These are phyloP conservation scores for Penicillium nordicum DNA, from an alignment of 2,329 filamentous ascomycete species.

Conservation along the genomic window DNA sequence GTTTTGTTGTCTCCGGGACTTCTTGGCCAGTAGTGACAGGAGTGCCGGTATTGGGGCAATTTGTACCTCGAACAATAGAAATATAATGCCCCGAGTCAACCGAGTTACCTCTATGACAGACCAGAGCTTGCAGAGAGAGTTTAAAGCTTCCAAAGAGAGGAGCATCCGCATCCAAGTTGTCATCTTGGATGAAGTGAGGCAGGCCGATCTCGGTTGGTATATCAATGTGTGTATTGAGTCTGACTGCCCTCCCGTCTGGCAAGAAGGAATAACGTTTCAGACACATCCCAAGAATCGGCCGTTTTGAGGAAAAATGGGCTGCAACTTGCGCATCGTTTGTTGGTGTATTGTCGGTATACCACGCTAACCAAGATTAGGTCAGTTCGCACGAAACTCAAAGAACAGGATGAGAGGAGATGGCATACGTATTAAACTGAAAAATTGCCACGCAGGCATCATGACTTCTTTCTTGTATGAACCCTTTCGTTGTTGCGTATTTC, in stretches of 20 bases:
- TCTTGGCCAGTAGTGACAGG: slow-evolving; percentile 27
- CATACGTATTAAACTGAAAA: slow-evolving; percentile 88
- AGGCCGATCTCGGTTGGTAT: slow-evolving; percentile 81
- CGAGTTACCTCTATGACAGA: slow-evolving; percentile 85
- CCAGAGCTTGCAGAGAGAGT: slow-evolving; percentile 81
- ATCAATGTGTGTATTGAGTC: slow-evolving; percentile 80
- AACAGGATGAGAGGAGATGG: slow-evolving; percentile 17
- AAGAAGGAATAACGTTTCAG: slow-evolving; percentile 84
- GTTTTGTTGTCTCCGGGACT: slow-evolving; percentile 62
- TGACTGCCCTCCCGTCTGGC: slow-evolving; percentile 62
- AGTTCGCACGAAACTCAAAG: slow-evolving; percentile 26
- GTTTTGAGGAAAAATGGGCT: slow-evolving; percentile 76
- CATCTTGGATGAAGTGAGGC: slow-evolving; percentile 85
- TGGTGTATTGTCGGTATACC: slow-evolving; percentile 71
- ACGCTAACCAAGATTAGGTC: slow-evolving; percentile 57
- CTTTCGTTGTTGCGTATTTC: slow-evolving; percentile 28
- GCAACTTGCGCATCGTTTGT: slow-evolving; percentile 74
- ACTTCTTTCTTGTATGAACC: slow-evolving; percentile 68
- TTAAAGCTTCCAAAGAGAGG: slow-evolving; percentile 85
- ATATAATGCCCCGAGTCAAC: slow-evolving; percentile 91
- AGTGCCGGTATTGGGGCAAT: slow-evolving; percentile 31
- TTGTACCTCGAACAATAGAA: slow-evolving; percentile 73
- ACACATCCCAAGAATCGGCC: slow-evolving; percentile 87
- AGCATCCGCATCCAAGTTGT: slow-evolving; percentile 63
- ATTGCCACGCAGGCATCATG: slow-evolving; percentile 95